These are phyloP conservation scores for Arthrobotrys megalospora DNA, from an alignment of 2,329 filamentous ascomycete species.

Conservation along the genomic window DNA sequence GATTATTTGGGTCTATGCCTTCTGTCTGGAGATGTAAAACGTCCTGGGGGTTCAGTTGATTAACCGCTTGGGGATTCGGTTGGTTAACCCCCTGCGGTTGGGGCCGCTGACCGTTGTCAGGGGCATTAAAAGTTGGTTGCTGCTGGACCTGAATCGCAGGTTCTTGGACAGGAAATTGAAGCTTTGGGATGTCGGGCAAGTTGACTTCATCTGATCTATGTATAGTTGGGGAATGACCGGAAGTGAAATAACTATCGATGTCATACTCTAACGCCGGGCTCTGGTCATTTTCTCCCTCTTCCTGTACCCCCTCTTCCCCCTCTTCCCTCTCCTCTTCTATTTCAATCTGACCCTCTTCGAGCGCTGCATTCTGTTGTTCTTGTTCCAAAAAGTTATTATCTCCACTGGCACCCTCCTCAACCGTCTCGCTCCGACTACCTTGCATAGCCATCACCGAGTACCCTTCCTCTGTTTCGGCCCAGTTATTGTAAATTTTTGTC, in stretches of 20 bases:
- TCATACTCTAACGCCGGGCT: background rate
- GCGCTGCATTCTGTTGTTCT: background rate
- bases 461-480: background rate
- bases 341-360: background rate
- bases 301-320: background rate
- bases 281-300: background rate
- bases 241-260: background rate
- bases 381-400: background rate
- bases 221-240: background rate
- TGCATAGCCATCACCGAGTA: background rate
- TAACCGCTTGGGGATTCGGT: background rate
- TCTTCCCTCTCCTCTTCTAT: background rate
- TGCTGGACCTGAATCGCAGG: background rate
- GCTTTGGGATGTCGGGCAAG: background rate
- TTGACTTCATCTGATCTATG: background rate
- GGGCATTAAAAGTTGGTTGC: no score
- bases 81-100: background rate
- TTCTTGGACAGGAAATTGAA: background rate
- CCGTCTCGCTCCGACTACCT: background rate
- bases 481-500: conserved; percentile 1
- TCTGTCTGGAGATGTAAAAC: conserved; percentile 14
- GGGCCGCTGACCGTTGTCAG: background rate
- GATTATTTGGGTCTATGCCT: conserved; percentile 15
- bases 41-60: background rate
- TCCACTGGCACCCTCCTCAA: background rate